Conservation (phyloP, 2,329 filamentous ascomycete species). For the Penicillium sp. region DNA sequence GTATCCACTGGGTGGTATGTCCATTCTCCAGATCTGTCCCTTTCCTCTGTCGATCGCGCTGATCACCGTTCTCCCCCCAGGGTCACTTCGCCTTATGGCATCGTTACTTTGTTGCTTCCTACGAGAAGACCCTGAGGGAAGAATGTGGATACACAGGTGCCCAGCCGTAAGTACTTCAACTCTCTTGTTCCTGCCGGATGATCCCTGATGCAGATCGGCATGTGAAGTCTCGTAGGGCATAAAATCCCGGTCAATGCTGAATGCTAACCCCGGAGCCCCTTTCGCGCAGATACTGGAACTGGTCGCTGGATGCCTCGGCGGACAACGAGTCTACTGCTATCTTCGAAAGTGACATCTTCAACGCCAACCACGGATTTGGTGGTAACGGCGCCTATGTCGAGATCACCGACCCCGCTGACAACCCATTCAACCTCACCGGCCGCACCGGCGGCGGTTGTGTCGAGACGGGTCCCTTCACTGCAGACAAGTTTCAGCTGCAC, state of each 20-base stretch:
- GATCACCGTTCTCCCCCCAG: slow-evolving; percentile 16
- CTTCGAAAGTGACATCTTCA: slow-evolving; percentile 25
- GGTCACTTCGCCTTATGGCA: slow-evolving; percentile 49
- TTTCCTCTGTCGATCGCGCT: slow-evolving; percentile 9
- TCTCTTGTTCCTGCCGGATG: neutral
- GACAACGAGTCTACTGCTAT: slow-evolving; percentile 22
- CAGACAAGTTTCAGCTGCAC: slow-evolving; percentile 18
- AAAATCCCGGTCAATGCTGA: neutral
- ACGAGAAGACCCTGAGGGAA: slow-evolving; percentile 47
- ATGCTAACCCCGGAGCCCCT: neutral
- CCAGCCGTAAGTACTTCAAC: slow-evolving; percentile 40
- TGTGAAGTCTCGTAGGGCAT: neutral
- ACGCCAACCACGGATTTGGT: slow-evolving; percentile 20
- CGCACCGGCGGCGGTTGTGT: slow-evolving; percentile 25
- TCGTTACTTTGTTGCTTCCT: slow-evolving; percentile 47
- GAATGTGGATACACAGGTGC: slow-evolving; percentile 51
- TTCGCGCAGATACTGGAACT: slow-evolving; percentile 37
- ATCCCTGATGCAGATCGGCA: neutral
- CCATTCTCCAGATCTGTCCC: neutral
- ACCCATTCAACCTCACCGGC: slow-evolving; percentile 24
- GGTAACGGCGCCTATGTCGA: slow-evolving; percentile 24
- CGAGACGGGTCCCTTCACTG: slow-evolving; percentile 20
- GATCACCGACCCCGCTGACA: slow-evolving; percentile 11
- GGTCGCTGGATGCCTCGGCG: slow-evolving; percentile 34
- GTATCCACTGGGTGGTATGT: slow-evolving; percentile 24